phyloP scores from a whole-genome alignment of 257 asterid species.

The Solanum acaule region DNA sequence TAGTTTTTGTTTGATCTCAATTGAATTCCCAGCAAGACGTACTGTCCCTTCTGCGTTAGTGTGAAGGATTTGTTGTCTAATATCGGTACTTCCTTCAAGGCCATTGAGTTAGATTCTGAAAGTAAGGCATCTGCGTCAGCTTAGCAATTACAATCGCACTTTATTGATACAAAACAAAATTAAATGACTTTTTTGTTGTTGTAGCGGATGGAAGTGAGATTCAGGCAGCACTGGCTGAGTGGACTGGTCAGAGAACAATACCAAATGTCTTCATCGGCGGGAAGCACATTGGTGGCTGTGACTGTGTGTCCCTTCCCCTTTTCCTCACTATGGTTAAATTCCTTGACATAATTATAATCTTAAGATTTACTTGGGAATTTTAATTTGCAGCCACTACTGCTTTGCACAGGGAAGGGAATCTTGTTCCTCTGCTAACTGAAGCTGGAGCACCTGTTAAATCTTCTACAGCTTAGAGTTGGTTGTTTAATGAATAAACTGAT shows the following conservation, averaged over 20 bases:
- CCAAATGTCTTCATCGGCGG: conserved; percentile 86
- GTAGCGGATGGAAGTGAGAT: conserved; percentile 74
- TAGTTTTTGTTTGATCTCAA: not conserved
- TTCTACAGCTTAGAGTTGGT: conserved; percentile 32
- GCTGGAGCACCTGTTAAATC: conserved; percentile 60
- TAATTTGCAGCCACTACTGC: conserved; percentile 55
- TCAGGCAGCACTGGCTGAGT: conserved; percentile 62
- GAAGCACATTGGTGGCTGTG: conserved; percentile 92
- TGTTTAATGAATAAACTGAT: not conserved
- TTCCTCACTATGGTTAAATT: not conserved
- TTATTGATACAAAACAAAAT: not conserved
- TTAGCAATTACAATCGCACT: not conserved
- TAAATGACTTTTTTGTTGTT: not conserved
- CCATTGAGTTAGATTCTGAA: conserved; percentile 59
- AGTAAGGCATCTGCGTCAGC: conserved; percentile 21
- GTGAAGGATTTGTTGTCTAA: conserved; percentile 71
- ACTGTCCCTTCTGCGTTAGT: conserved; percentile 59
- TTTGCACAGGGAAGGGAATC: conserved; percentile 58
- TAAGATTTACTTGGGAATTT: not conserved
- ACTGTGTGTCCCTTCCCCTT: conserved; percentile 23
- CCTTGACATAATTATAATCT: not conserved
- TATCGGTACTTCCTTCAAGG: conserved; percentile 65
- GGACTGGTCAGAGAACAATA: conserved; percentile 77
- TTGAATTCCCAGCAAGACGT: conserved; percentile 55
- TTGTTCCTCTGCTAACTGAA: conserved; percentile 64